Evolutionary conservation across 208 protist species (phyloP), one percentile per base, ranked within the genome.

Genomic region (Trypanosoma cruzi): DNA sequence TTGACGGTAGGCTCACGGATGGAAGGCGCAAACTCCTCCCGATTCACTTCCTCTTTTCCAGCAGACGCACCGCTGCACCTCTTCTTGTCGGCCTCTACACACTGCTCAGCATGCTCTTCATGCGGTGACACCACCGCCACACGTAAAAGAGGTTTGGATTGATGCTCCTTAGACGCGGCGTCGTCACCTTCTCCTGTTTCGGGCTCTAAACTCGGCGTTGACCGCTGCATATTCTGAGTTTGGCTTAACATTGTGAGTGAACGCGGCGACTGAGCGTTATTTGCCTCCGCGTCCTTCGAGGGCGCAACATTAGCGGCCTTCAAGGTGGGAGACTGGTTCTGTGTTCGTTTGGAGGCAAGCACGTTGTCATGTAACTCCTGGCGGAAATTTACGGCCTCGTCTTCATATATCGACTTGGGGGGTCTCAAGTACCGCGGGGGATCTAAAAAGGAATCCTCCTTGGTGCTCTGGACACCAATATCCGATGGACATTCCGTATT

Each of bases 331-430:
- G 34, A 28, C n/a, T 7, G 3, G 32, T 22, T 60, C 13, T 65
- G 28, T 42, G 42, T 58, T 54, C 67, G 57, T 24, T 36, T 59
- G 32, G 64, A 71, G 18, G 71, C 71, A 24, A 79, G 56, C 8
- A 79, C 63, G 48, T 92, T 95, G 40, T 84, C 81, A 49, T 92
- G 81, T 71, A 95, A 69, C 63, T 95, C 90, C 56, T 81, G 73
- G 36, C 84, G 82, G 66, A 95, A 95, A 64, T 71, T 67, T 20
- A 74, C 60, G 24, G 79, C 71, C 67, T 86, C 85, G 50, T 90
- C 81, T n/a, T 77, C 71, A 54, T 65, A 71, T 14, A 57, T 67
- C 31, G 58, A 71, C 49, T 66, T 65, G 13, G 52, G 50, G 18
- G 32, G 59, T 59, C 11, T 74, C 61, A 32, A 46, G 66, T 54